These are phyloP conservation scores for Podospora sp. DNA, from an alignment of 495 filamentous ascomycete species.

Conservation along the genomic window DNA sequence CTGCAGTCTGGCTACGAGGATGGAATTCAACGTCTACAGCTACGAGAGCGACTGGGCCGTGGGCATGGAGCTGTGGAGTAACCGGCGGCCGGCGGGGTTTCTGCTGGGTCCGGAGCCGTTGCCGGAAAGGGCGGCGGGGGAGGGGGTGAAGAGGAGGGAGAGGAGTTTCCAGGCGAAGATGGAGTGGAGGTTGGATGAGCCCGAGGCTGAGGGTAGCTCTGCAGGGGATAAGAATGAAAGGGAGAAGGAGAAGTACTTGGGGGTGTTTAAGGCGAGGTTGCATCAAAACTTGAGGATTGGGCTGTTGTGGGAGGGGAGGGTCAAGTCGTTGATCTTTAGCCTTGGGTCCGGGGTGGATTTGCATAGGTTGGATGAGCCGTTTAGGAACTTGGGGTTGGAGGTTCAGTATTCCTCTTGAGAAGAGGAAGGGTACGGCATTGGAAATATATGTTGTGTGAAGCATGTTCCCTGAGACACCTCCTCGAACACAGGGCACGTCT, in stretches of 20 bases:
- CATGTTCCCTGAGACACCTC: no score
- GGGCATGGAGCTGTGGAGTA: conserved; percentile 86
- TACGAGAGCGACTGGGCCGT: conserved; percentile 93
- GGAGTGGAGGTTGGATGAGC: conserved; percentile 55
- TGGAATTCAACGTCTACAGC: conserved; percentile 97
- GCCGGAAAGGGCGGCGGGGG: conserved; percentile 27
- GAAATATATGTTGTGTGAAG: no score
- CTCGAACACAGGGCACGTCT: no score
- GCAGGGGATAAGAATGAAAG: conserved; percentile 18
- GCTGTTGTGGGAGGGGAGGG: conserved; percentile 88
- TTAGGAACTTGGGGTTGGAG: conserved; percentile 80
- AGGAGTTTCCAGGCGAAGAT: conserved; percentile 58
- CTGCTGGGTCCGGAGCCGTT: conserved; percentile 42
- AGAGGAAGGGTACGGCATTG: not conserved
- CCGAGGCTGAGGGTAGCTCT: conserved; percentile 30
- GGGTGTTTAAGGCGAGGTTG: conserved; percentile 86
- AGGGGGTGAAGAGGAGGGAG: conserved; percentile 36
- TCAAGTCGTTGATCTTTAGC: conserved; percentile 92
- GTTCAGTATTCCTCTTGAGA: conserved; percentile 89
- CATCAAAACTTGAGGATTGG: conserved; percentile 84
- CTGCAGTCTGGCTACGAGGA: conserved; percentile 81
- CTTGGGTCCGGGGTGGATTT: conserved; percentile 80
- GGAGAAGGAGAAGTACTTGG: conserved; percentile 65
- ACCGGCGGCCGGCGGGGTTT: conserved; percentile 46
- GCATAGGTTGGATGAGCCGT: conserved; percentile 66